Conservation (phyloP, 73 alveolate genomes). For the Paramecium tetraurelia region DNA sequence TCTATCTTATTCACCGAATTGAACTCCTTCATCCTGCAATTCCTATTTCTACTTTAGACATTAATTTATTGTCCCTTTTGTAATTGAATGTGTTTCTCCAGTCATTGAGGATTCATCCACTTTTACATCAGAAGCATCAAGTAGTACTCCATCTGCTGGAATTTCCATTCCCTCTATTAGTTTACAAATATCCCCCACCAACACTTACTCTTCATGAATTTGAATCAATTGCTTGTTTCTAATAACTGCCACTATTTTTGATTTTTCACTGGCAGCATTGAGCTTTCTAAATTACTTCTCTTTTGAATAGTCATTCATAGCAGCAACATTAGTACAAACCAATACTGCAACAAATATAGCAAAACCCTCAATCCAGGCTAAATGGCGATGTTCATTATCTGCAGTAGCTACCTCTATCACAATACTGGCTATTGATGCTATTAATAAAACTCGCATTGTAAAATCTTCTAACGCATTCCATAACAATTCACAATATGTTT, state of each 20-base stretch:
- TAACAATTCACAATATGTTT: slow-evolving; percentile 62
- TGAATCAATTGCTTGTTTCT: background rate
- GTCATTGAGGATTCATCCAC: slow-evolving; percentile 92
- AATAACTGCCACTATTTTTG: background rate
- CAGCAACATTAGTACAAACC: slow-evolving; percentile 86
- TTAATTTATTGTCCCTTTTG: slow-evolving; percentile 68
- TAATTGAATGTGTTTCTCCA: slow-evolving; percentile 83
- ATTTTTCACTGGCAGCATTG: slow-evolving; percentile 38
- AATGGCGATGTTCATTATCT: slow-evolving; percentile 63
- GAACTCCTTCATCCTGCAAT: background rate
- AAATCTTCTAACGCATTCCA: slow-evolving; percentile 92
- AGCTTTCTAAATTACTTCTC: slow-evolving; percentile 58
- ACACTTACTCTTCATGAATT: slow-evolving; percentile 61
- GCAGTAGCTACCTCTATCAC: slow-evolving; percentile 88
- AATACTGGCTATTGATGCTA: slow-evolving; percentile 94
- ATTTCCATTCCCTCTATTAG: slow-evolving; percentile 80
- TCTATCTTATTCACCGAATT: slow-evolving; percentile 35
- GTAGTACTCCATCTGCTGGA: slow-evolving; percentile 86
- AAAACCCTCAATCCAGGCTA: slow-evolving; percentile 92
- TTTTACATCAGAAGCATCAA: slow-evolving; percentile 78
- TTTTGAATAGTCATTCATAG: slow-evolving; percentile 85
- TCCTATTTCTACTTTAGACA: slow-evolving; percentile 69
- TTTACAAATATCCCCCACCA: slow-evolving; percentile 86
- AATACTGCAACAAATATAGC: slow-evolving; percentile 90
- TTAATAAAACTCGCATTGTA: slow-evolving; percentile 86